Percentiles rank a stretch among this genome's conserved stretches.
These are phyloP conservation scores for Lactarius tabidus DNA, from an alignment of 768 basidiomycete species.

Conservation along the genomic window DNA sequence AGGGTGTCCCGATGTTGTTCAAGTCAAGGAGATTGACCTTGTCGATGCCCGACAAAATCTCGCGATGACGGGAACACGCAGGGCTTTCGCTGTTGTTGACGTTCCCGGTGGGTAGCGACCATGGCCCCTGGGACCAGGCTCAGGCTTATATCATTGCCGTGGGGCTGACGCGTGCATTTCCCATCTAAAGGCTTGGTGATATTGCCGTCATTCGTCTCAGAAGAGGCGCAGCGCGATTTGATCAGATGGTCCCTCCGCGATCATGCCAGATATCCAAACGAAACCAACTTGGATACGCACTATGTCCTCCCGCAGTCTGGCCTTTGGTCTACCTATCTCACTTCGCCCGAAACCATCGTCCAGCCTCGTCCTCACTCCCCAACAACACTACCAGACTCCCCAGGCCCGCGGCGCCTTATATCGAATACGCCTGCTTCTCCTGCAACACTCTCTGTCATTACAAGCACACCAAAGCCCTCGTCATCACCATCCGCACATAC, in stretches of 20 bases:
- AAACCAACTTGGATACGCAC: constrained; percentile 87
- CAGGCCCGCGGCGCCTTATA: constrained; percentile 63
- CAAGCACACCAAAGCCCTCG: constrained; percentile 54
- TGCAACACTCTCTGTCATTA: constrained; percentile 50
- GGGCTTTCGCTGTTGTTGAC: constrained; percentile 46
- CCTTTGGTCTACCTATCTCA: constrained; percentile 66
- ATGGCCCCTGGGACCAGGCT: constrained; percentile 20
- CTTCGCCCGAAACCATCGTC: constrained; percentile 37
- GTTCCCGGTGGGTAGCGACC: constrained; percentile 40
- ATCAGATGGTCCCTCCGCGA: constrained; percentile 68
- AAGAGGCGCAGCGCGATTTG: constrained; percentile 60
- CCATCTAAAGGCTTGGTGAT: constrained; percentile 71
- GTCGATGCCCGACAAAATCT: constrained; percentile 14
- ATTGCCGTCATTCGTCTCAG: constrained; percentile 68
- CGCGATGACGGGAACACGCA: constrained; percentile 21
- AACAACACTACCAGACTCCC: constrained; percentile 25
- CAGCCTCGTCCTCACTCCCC: constrained; percentile 43
- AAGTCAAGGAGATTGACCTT: constrained; percentile 34
- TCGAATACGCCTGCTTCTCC: constrained; percentile 66
- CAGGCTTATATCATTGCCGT: not conserved
- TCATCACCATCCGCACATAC: constrained; percentile 62
- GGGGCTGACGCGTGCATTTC: not conserved
- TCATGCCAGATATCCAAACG: constrained; percentile 77
- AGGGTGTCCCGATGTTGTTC: constrained; percentile 40
- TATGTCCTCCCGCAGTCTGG: constrained; percentile 72